These are phyloP conservation scores for Anastatica hierochuntica DNA, from an alignment of 345 rosid genomes.

Conservation along the genomic window DNA sequence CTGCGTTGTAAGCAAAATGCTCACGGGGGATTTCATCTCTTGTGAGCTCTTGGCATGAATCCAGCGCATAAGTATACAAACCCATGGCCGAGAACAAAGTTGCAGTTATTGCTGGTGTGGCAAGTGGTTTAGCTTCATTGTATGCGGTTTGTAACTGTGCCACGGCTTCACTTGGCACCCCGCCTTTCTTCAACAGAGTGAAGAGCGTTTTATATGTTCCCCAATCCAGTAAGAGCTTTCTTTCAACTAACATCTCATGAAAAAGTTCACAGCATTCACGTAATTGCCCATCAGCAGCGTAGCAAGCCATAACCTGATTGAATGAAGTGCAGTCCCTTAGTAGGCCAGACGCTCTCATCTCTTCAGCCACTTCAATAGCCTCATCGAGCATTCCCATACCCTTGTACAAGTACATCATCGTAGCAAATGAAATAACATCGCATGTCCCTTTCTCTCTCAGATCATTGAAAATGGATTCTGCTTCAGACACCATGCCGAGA, in stretches of 20 bases:
- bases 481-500: constrained; percentile 70
- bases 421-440: constrained; percentile 60
- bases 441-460: constrained; percentile 49
- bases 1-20: constrained; percentile 55
- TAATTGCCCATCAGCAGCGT: constrained; percentile 55
- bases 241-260: constrained; percentile 52
- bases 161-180: constrained; percentile 64
- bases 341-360: constrained; percentile 64
- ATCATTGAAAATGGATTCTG: constrained; percentile 43
- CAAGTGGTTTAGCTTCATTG: constrained; percentile 55
- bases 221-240: constrained; percentile 49
- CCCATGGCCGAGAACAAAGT: constrained; percentile 62
- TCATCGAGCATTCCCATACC: constrained; percentile 77
- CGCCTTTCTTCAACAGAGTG: constrained; percentile 61
- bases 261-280: constrained; percentile 59
- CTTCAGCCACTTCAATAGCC: constrained; percentile 75
- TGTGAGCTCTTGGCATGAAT: constrained; percentile 36
- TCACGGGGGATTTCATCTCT: constrained; percentile 35
- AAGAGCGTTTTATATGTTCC: constrained; percentile 57
- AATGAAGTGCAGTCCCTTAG: constrained; percentile 52
- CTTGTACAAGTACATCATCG: constrained; percentile 79
- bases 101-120: constrained; percentile 48
- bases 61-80: constrained; percentile 47
- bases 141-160: constrained; percentile 56
- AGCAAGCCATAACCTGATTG: constrained; percentile 70